Conservation (phyloP, 2,329 filamentous ascomycete genomes). For the Penicillium italicum region DNA sequence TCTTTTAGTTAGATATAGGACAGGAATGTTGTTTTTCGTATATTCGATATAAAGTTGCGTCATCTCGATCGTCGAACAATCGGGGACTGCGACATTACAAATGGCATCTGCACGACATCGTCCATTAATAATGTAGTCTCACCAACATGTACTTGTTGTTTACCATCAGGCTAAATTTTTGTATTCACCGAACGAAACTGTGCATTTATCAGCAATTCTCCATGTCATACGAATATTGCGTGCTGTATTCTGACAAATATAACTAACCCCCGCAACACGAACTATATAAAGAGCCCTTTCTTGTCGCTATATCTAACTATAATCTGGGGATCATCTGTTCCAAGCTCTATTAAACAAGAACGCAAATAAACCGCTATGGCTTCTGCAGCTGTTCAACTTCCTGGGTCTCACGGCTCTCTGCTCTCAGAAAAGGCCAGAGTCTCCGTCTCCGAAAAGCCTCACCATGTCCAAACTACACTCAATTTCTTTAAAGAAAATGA, state of each 20-base stretch:
- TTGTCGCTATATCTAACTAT: not conserved
- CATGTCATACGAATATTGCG: conserved; percentile 28
- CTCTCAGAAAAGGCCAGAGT: conserved; percentile 14
- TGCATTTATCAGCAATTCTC: conserved; percentile 32
- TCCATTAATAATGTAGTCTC: not conserved
- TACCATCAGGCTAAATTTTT: not conserved
- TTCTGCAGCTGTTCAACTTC: conserved; percentile 29
- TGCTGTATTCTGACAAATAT: conserved; percentile 35
- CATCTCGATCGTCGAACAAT: not conserved
- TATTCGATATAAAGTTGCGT: not conserved
- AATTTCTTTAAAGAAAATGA: conserved; percentile 48
- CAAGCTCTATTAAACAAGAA: not conserved
- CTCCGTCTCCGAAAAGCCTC: conserved; percentile 23
- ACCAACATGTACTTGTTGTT: conserved; percentile 12
- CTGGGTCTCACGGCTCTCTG: conserved; percentile 9
- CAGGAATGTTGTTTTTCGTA: not conserved
- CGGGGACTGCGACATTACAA: not conserved
- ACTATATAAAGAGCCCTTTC: conserved; percentile 10
- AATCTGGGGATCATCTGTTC: not conserved
- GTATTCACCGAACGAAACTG: not conserved
- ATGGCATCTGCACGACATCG: not conserved
- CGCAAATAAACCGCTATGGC: conserved; percentile 22
- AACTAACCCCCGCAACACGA: conserved; percentile 15
- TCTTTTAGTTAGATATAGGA: not conserved
- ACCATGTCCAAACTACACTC: conserved; percentile 43